Base-by-base conservation (phyloP, 257 asterid genomes). In the Fraxinus excelsior region DNA sequence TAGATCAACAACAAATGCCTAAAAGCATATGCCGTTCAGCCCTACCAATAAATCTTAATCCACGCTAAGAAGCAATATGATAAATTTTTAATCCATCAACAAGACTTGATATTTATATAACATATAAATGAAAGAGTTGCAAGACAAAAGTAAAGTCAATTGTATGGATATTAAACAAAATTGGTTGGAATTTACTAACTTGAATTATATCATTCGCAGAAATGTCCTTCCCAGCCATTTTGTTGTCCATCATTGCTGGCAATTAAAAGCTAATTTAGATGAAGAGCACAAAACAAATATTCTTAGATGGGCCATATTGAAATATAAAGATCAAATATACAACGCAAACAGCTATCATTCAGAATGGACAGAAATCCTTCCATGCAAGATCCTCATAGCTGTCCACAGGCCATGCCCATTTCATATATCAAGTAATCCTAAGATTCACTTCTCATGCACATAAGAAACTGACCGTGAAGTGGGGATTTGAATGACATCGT, bases 241-340 rank as follows among this genome's bases (percentile, higher is more conserved):
- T 92, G 69, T 91, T 88, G 90, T 93, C 98, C 94, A 89, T 85
- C 82, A 95, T 89, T 80, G 83, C 99, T 95, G 93, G 84, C 87
- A 71, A 84, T 80, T 71, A 84, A 85, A 79, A 73, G 85, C 65
- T 77, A 85, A 74, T 79, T 53, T 76, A 79, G 74, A 78, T 75
- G 68, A 76, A 82, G 77, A 34, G 75, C 77, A 82, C 67, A 70
- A 80, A 65, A 67, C 76, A 62, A 85, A 79, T 77, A 75, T 66
- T 73, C 66, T 71, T 66, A 62, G 76, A 85, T 76, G 66, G 67
- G 51, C 68, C 23, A 73, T 40, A 56, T 19, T 75, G 73, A 67
- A 68, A 19, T 64, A 80, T 38, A 75, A 78, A 72, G 46, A 42
- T 28, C 44, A 34, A 74, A 38, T n/a, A 68, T 68, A 44, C 75